Evolutionary conservation across 2,329 filamentous ascomycete species (phyloP).

Genomic region (Colletotrichum caudatum): DNA sequence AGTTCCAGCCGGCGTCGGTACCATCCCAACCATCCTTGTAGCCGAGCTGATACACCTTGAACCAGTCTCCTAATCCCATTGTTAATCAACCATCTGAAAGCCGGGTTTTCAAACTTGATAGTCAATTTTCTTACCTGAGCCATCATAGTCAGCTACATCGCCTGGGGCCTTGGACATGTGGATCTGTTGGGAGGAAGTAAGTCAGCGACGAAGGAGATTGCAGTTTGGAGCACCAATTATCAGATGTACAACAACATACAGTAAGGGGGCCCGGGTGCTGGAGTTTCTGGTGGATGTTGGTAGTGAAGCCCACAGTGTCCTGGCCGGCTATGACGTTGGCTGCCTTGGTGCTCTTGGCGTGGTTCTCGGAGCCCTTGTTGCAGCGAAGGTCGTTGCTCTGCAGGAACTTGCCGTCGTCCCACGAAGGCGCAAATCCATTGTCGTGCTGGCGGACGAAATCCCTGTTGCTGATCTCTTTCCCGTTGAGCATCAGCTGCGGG

Average conservation of each 20-base stretch:
- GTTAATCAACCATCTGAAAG: too few species aligned
- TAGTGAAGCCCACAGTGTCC: neutral
- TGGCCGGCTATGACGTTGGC: neutral
- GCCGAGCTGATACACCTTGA: slow-evolving; percentile 1
- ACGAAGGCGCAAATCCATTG: neutral
- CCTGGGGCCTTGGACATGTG: slow-evolving; percentile 4
- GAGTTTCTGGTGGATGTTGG: neutral
- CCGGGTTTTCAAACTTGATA: too few species aligned
- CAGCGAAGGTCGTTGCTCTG: slow-evolving; percentile 1
- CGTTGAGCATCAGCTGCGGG: neutral
- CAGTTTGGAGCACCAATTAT: neutral
- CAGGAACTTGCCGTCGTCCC: neutral
- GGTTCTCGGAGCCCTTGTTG: neutral
- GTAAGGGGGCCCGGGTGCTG: neutral
- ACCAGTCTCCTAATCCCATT: neutral
- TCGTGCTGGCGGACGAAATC: neutral
- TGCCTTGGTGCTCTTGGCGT: neutral
- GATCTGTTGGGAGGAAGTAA: neutral
- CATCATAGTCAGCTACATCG: neutral
- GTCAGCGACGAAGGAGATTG: neutral
- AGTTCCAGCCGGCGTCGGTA: neutral
- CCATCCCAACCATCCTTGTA: neutral
- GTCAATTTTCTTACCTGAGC: neutral
- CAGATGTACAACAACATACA: neutral
- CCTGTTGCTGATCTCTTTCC: neutral